Percentiles rank a stretch among this genome's conserved stretches.
phyloP scores from a whole-genome alignment of 768 basidiomycete genomes.

The Ephemerocybe angulata region DNA sequence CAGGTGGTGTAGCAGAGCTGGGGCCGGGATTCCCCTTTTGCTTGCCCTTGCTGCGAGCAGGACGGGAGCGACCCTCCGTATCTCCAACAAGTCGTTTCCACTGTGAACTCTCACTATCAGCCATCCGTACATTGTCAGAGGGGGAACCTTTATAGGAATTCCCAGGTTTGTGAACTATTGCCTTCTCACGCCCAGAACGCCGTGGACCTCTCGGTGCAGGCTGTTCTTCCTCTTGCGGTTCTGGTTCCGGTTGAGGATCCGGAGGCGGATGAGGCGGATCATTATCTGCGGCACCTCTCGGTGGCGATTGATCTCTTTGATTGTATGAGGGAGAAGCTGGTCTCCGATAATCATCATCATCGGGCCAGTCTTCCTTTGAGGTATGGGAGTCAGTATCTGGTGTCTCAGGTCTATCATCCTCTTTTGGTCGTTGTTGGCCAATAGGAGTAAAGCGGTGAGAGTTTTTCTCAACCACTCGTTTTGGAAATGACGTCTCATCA shows the following conservation, averaged over 20 bases:
- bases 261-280: neutral
- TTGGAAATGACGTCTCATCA: slow-evolving; percentile 2
- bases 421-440: neutral
- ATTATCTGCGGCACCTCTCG: neutral
- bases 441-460: neutral
- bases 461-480: neutral
- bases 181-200: neutral
- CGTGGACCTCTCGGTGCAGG: no score
- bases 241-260: neutral
- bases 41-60: neutral
- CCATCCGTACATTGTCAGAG: neutral
- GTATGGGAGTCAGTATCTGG: neutral
- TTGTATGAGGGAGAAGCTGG: neutral
- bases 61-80: neutral
- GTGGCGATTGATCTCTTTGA: neutral
- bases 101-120: neutral
- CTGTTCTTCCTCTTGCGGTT: neutral
- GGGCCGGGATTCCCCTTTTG: neutral
- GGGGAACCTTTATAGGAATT: neutral
- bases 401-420: neutral
- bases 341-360: neutral
- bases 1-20: neutral
- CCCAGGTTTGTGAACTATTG: neutral
- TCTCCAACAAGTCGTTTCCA: neutral
- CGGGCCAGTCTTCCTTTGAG: no score